These are phyloP conservation scores for Ascochyta fabae DNA, from an alignment of 2,329 filamentous ascomycete genomes.

Conservation along the genomic window DNA sequence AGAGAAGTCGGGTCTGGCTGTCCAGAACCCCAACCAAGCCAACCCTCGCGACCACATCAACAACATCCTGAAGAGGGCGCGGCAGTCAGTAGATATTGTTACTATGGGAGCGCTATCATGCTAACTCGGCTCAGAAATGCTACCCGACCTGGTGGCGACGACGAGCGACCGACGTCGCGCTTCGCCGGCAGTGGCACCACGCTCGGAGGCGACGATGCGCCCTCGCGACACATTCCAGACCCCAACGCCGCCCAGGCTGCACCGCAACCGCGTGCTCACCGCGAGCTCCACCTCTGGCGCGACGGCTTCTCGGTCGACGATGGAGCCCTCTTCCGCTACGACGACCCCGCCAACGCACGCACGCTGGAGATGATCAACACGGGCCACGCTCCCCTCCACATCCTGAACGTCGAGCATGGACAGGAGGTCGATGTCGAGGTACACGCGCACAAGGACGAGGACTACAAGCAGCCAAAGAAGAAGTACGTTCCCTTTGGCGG, in stretches of 20 bases:
- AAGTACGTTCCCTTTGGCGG: constrained; percentile 79
- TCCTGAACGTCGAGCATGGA: constrained; percentile 77
- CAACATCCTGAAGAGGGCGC: constrained; percentile 57
- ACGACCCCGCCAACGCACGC: constrained; percentile 75
- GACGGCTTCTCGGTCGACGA: constrained; percentile 88
- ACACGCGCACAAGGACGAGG: constrained; percentile 73
- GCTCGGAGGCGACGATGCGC: constrained; percentile 77
- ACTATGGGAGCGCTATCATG: neutral
- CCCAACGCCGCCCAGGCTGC: constrained; percentile 52
- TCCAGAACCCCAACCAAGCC: constrained; percentile 67
- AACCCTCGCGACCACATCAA: constrained; percentile 58
- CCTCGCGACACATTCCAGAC: constrained; percentile 72
- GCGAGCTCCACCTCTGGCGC: constrained; percentile 79
- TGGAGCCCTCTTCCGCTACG: constrained; percentile 76
- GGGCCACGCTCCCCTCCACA: constrained; percentile 76
- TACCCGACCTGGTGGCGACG: constrained; percentile 62
- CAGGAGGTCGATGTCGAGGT: constrained; percentile 82
- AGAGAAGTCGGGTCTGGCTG: constrained; percentile 79
- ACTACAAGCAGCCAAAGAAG: constrained; percentile 75
- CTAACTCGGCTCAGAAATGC: constrained; percentile 60
- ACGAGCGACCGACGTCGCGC: constrained; percentile 56
- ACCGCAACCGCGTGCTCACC: constrained; percentile 63
- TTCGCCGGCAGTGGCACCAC: constrained; percentile 78
- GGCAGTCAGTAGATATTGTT: constrained; percentile 44
- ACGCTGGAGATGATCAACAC: constrained; percentile 78